Base-by-base conservation (phyloP, 108 stramenopile species). In the Parietichytrium sp. region DNA sequence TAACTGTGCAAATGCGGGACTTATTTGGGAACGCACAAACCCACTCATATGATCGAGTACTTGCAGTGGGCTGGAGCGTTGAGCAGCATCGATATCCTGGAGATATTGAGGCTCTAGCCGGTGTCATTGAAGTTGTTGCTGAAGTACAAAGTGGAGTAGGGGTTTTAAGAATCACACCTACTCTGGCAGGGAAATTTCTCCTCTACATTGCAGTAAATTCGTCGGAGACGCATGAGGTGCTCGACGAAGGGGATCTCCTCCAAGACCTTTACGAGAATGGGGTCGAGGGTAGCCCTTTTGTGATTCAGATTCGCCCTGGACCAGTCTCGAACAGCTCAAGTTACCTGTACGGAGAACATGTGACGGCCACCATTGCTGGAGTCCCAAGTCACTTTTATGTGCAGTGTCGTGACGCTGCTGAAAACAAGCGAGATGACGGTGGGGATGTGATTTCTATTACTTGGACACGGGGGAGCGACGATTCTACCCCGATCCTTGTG, bases 161-260 rank as follows among this genome's bases (percentile, higher is more conserved):
- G 3, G 13, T 3, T 7, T 13, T 72, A 12, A 0, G 20, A 6
- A 13, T 72, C 13, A 72, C 61, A 38, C 61, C 61, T 7, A 72
- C 15, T 12, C 6, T 25, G 25, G 36, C 61, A 6, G 61, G 61
- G 1, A 42, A 72, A 72, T 72, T 72, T 27, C n/a, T 72, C 10
- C 3, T 72, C 0, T 72, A 45, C 20, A 72, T 72, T 33, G 61
- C 61, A 15, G 61, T 72, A 33, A 72, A 72, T 27, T 45, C 61
- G 20, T 42, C 61, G 6, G 3, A 72, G 45, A 72, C 45, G 33
- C 61, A 72, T 27, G 15, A 10, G 8, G 61, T 45, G 20, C 42
- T 36, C 38, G 61, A 42, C 10, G 38, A 42, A 6, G 10, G 38
- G 12, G 42, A 72, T 45, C 33, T 72, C 6, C 20, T 72, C 8